Evolutionary conservation across 768 basidiomycete genomes (phyloP).

Genomic region (Lactarius quietus): DNA sequence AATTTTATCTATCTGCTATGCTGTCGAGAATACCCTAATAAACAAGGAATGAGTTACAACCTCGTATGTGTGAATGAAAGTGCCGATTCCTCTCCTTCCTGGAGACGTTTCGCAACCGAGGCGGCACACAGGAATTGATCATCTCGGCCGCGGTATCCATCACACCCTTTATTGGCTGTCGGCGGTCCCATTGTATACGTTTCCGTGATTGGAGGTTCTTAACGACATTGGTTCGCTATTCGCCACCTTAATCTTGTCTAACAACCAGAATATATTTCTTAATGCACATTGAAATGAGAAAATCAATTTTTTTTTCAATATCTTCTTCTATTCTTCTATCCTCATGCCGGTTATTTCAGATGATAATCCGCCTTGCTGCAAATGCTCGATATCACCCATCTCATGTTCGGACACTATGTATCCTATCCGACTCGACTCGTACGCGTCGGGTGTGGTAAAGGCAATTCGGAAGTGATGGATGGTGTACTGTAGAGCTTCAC

Average conservation of each 20-base stretch:
- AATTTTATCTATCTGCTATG: background rate
- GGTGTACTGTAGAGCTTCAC: no score
- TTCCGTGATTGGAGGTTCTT: conserved; percentile 67
- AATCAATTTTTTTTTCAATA: no score
- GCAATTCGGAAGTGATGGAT: no score
- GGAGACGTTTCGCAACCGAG: conserved; percentile 54
- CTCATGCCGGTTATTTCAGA: no score
- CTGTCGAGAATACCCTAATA: conserved; percentile 88
- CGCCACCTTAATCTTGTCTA: background rate
- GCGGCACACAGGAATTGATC: conserved; percentile 53
- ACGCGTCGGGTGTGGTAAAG: no score
- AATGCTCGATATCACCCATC: no score
- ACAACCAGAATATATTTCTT: no score
- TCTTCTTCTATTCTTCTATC: no score
- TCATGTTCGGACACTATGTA: no score
- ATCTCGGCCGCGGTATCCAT: conserved; percentile 54
- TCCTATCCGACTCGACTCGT: no score
- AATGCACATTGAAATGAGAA: no score
- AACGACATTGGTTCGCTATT: conserved; percentile 46
- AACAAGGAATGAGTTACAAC: conserved; percentile 69
- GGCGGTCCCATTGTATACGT: conserved; percentile 66
- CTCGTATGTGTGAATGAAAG: conserved; percentile 53
- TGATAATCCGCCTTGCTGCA: no score
- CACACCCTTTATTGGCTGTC: conserved; percentile 45
- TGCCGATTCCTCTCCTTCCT: conserved; percentile 77